phyloP scores from a whole-genome alignment of 2,329 filamentous ascomycete genomes.

The Microsporum audouinii region DNA sequence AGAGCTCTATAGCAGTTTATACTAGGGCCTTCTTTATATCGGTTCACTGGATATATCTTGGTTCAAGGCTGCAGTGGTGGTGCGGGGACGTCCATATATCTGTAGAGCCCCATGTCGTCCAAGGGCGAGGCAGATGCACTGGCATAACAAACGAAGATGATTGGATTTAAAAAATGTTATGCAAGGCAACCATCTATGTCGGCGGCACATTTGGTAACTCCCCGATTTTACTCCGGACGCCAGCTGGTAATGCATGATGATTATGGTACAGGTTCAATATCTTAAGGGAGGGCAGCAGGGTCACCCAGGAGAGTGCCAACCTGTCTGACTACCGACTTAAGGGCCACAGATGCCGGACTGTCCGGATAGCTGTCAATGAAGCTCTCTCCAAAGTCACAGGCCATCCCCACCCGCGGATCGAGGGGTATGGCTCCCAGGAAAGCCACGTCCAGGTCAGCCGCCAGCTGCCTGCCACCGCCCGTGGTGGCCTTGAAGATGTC shows the following conservation, averaged over 20 bases:
- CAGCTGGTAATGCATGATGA: not conserved
- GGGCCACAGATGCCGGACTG: constrained; percentile 74
- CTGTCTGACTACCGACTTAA: constrained; percentile 66
- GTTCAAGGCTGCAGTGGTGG: no score
- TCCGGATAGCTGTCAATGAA: constrained; percentile 92
- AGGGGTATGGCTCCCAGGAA: constrained; percentile 84
- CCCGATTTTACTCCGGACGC: not conserved
- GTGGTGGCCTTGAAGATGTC: constrained; percentile 89
- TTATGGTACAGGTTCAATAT: not conserved
- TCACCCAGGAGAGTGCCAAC: constrained; percentile 37
- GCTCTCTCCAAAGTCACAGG: constrained; percentile 94
- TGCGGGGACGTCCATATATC: no score
- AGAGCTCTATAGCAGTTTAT: no score
- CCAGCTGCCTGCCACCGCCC: constrained; percentile 68
- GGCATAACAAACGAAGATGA: no score
- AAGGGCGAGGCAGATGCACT: no score
- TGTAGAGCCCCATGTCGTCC: no score
- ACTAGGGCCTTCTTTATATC: no score
- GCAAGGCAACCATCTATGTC: no score
- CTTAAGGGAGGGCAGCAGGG: not conserved
- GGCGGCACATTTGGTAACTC: no score
- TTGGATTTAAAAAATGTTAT: no score
- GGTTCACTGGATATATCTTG: no score
- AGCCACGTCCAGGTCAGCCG: constrained; percentile 74
- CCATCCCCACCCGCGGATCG: constrained; percentile 89